Evolutionary conservation across 768 basidiomycete species (phyloP).

Genomic region (Russula earlei): DNA sequence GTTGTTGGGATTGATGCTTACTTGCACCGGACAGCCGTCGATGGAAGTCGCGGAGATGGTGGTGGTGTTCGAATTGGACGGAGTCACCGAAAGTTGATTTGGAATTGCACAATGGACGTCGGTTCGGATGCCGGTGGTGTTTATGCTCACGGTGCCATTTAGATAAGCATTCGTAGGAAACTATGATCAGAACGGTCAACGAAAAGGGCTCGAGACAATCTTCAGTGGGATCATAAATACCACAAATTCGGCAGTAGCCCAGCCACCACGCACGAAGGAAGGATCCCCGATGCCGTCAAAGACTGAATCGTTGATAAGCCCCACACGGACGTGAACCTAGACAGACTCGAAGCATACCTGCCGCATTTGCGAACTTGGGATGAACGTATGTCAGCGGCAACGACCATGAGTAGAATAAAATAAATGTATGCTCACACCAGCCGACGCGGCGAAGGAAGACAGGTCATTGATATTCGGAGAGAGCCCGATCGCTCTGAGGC

Average conservation of each 20-base stretch:
- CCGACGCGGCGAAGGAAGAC: conserved; percentile 11
- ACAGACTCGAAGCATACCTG: conserved; percentile 7
- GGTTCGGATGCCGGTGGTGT: conserved; percentile 43
- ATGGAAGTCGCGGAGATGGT: conserved; percentile 37
- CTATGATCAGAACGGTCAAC: conserved; percentile 25
- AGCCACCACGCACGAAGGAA: conserved; percentile 41
- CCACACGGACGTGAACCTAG: conserved; percentile 3
- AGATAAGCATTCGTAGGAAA: conserved; percentile 34
- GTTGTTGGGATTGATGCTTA: conserved; percentile 31
- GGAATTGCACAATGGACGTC: conserved; percentile 39
- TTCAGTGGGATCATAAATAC: conserved; percentile 26
- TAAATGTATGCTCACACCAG: conserved; percentile 17
- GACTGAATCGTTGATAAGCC: conserved; percentile 38
- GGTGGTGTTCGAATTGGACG: conserved; percentile 28
- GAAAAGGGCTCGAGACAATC: neutral
- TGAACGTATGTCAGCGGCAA: neutral
- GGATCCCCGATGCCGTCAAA: conserved; percentile 43
- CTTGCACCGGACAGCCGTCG: conserved; percentile 35
- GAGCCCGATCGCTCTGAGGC: conserved; percentile 12
- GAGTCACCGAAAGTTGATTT: conserved; percentile 12
- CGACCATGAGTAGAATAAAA: conserved; percentile 29
- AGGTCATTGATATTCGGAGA: conserved; percentile 4
- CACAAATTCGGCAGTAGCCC: conserved; percentile 46
- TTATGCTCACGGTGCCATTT: conserved; percentile 44
- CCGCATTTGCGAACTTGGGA: conserved; percentile 14